Percentiles rank a stretch among this genome's conserved stretches.
Evolutionary conservation across 805 yeast species (phyloP).

Genomic region (Saccharomycopsis babjevae): DNA sequence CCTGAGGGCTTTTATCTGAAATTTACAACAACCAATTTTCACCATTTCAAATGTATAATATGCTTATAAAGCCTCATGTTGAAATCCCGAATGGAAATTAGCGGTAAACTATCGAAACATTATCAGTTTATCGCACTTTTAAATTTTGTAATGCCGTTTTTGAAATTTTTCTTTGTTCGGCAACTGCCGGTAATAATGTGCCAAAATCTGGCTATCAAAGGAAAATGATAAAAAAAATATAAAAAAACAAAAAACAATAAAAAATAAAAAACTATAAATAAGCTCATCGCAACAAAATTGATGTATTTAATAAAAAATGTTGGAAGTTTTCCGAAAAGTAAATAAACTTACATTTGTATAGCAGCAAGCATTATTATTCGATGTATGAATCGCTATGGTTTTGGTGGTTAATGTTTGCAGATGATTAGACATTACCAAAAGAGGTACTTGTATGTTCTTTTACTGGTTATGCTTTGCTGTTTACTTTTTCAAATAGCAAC

Average conservation of each 20-base stretch:
- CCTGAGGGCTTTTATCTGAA: not conserved
- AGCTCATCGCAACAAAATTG: too few species aligned
- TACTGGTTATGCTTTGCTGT: too few species aligned
- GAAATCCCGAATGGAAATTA: constrained; percentile 1
- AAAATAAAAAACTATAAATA: too few species aligned
- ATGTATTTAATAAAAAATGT: too few species aligned
- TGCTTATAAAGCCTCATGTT: not conserved
- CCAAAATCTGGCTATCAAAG: not conserved
- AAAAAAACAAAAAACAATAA: not conserved
- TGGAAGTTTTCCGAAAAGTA: too few species aligned
- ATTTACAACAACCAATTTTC: not conserved
- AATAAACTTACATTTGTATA: too few species aligned
- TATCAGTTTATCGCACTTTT: not conserved
- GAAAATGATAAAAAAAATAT: not conserved
- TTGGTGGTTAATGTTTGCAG: too few species aligned
- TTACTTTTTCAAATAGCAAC: too few species aligned
- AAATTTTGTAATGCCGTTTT: not conserved
- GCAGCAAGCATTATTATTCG: too few species aligned
- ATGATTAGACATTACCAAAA: too few species aligned
- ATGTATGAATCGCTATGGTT: too few species aligned
- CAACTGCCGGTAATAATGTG: not conserved
- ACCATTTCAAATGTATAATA: not conserved
- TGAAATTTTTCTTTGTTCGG: not conserved
- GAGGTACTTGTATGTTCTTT: too few species aligned
- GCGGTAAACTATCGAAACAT: not conserved